Evolutionary conservation across 106 monocot species (phyloP).

Genomic region (Dendrobium nobile): DNA sequence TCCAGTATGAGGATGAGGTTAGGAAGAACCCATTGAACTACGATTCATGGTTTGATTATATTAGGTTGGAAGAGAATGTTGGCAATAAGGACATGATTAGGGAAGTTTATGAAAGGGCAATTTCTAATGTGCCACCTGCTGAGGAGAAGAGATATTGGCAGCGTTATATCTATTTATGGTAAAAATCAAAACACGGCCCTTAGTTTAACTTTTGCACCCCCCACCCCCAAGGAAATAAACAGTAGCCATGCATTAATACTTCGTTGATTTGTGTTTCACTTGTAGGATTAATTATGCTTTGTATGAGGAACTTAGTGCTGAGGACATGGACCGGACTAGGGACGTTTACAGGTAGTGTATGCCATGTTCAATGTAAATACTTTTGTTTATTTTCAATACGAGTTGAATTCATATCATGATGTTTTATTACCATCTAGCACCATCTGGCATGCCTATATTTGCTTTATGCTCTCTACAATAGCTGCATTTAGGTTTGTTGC

Average conservation of each 20-base stretch:
- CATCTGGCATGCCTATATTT: neutral
- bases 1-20: conserved; percentile 93
- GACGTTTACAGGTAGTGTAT: conserved; percentile 68
- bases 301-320: conserved; percentile 81
- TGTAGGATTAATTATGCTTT: conserved; percentile 86
- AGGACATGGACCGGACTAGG: conserved; percentile 67
- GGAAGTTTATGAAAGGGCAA: conserved; percentile 88
- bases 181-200: neutral
- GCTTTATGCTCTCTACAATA: neutral
- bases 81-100: conserved; percentile 62
- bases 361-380: neutral
- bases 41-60: conserved; percentile 90
- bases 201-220: neutral
- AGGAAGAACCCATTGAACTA: conserved; percentile 81
- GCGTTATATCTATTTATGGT: conserved; percentile 90
- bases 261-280: neutral
- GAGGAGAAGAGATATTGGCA: conserved; percentile 98
- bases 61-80: conserved; percentile 78
- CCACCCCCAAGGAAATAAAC: neutral
- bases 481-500: neutral
- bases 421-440: neutral
- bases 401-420: neutral
- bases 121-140: conserved; percentile 79
- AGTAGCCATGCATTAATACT: neutral
- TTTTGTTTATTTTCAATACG: neutral